A percentile compares a stretch with the other conserved stretches of the same genome.
Conservation (phyloP, 306 rosid species). For the Citrullus colocynthis region DNA sequence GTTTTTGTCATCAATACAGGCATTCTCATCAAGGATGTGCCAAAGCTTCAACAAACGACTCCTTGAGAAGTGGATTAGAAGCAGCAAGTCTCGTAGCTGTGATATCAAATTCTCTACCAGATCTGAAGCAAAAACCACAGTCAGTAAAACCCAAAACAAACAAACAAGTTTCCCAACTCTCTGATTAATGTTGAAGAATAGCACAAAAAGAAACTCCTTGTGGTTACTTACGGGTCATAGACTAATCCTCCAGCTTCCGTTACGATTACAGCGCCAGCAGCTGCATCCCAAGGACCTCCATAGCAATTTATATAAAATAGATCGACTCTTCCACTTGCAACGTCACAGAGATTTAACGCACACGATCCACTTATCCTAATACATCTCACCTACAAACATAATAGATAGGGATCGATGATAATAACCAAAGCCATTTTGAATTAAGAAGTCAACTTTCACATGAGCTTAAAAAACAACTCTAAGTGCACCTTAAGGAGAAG, state of each 20-base stretch:
- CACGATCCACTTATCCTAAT: slow-evolving; percentile 81
- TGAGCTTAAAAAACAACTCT: background rate
- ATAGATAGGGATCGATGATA: background rate
- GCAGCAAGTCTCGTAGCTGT: slow-evolving; percentile 70
- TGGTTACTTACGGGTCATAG: slow-evolving; percentile 79
- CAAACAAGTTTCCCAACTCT: background rate
- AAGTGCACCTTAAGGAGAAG: slow-evolving; percentile 67
- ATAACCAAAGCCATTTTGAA: background rate
- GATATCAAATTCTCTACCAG: slow-evolving; percentile 72
- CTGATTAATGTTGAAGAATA: background rate
- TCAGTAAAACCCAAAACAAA: background rate
- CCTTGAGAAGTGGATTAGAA: slow-evolving; percentile 73
- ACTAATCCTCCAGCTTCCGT: slow-evolving; percentile 88
- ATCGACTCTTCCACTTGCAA: slow-evolving; percentile 91
- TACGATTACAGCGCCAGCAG: slow-evolving; percentile 87
- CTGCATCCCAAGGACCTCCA: slow-evolving; percentile 98
- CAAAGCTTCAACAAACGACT: slow-evolving; percentile 52
- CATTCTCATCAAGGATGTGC: background rate
- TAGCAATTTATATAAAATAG: slow-evolving; percentile 52
- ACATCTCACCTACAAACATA: slow-evolving; percentile 59
- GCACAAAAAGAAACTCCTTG: background rate
- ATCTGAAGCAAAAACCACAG: slow-evolving; percentile 37
- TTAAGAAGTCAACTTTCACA: background rate
- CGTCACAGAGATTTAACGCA: slow-evolving; percentile 83
- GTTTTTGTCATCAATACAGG: background rate